These are phyloP conservation scores for Hyaloscypha bicolor DNA, from an alignment of 495 filamentous ascomycete species.

Conservation along the genomic window DNA sequence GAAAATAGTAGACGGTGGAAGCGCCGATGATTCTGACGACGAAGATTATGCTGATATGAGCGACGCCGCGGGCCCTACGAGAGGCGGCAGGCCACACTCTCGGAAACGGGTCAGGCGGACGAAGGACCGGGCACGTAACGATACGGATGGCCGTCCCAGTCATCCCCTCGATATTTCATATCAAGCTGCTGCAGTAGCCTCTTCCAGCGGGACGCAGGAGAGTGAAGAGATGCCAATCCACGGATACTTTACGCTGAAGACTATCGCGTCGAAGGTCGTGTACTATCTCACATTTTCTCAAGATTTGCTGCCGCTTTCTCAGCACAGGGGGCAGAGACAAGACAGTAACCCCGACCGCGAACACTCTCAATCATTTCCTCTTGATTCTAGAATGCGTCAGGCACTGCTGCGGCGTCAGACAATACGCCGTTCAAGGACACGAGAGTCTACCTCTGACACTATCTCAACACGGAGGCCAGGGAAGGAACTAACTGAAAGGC, in stretches of 20 bases:
- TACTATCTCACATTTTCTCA: constrained; percentile 34
- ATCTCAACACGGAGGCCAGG: too few relatives aligned
- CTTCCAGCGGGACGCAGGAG: constrained; percentile 20
- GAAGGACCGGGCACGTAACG: constrained; percentile 19
- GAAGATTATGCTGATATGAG: constrained; percentile 28
- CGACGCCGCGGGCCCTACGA: constrained; percentile 22
- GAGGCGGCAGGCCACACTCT: too few relatives aligned
- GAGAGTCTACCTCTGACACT: too few relatives aligned
- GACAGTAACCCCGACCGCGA: background rate
- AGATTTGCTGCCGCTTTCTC: constrained; percentile 11
- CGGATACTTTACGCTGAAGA: constrained; percentile 28
- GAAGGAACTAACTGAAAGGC: background rate
- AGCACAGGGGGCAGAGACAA: background rate
- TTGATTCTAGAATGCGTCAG: too few relatives aligned
- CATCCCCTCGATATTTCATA: constrained; percentile 23
- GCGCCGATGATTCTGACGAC: constrained; percentile 25
- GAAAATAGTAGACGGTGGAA: constrained; percentile 22
- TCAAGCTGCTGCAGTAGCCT: constrained; percentile 26
- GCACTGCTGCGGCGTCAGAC: too few relatives aligned
- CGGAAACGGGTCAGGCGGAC: constrained; percentile 27
- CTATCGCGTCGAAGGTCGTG: constrained; percentile 25
- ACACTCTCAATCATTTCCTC: too few relatives aligned
- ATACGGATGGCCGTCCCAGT: constrained; percentile 20
- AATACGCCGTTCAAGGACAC: too few relatives aligned
- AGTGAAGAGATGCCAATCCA: constrained; percentile 32